phyloP scores from a whole-genome alignment of 2,329 filamentous ascomycete species.

The Xylaria multiplex region DNA sequence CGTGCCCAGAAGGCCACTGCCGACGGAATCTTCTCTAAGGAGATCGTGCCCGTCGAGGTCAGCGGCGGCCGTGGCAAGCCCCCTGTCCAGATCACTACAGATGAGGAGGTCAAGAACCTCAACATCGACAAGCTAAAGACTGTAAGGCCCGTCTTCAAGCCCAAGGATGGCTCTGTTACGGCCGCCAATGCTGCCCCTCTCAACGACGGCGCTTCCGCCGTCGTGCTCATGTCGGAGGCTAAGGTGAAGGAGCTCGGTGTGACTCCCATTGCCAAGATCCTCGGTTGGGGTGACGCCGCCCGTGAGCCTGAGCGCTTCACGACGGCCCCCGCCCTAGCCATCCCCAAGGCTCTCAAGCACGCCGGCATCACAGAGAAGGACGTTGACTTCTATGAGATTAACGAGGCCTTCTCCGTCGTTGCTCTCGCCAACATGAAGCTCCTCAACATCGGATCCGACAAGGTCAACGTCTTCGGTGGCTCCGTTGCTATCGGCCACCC shows the following conservation, averaged over 20 bases:
- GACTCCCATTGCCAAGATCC: constrained; percentile 94
- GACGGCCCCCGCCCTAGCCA: constrained; percentile 89
- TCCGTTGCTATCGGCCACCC: constrained; percentile 96
- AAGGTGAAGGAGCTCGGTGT: constrained; percentile 92
- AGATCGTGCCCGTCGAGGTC: constrained; percentile 92
- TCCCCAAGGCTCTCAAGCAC: constrained; percentile 97
- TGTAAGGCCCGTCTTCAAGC: constrained; percentile 85
- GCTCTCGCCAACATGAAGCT: constrained; percentile 97
- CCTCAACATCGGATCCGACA: constrained; percentile 79
- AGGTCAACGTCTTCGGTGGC: constrained; percentile 95
- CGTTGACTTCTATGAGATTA: constrained; percentile 97
- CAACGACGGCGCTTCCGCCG: constrained; percentile 91
- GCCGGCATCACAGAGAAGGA: constrained; percentile 81
- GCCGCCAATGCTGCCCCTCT: constrained; percentile 96
- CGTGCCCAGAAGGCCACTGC: constrained; percentile 81
- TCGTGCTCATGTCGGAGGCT: constrained; percentile 92
- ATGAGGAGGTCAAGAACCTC: constrained; percentile 97
- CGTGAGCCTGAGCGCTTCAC: constrained; percentile 95
- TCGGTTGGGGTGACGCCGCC: constrained; percentile 95
- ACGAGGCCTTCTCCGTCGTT: constrained; percentile 98
- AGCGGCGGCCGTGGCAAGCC: constrained; percentile 92
- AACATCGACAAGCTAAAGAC: constrained; percentile 83
- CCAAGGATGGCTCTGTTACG: constrained; percentile 87
- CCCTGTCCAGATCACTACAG: constrained; percentile 78
- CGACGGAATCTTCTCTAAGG: constrained; percentile 80